Base-by-base conservation (phyloP, 176 grass and related monocot genomes). In the Chloris gayana region DNA sequence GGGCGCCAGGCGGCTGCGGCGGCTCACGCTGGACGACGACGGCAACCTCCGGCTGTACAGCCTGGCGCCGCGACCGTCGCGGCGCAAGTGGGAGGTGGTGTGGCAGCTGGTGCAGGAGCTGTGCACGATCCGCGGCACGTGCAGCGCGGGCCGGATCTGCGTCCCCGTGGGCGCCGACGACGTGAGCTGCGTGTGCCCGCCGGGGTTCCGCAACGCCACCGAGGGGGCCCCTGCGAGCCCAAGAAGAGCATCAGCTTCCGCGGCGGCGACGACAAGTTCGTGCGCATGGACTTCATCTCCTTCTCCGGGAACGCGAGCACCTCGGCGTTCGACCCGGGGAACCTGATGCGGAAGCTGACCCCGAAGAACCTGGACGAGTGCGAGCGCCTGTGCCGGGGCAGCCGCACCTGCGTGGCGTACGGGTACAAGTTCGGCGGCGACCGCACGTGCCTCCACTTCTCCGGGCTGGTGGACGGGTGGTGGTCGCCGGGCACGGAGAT, bases 1-100 rank as follows among this genome's bases (percentile, higher is more conserved):
- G 12, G 89, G 85, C 14, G 0, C 26, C 4, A 67, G 45, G 0
- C 69, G 83, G 19, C 37, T 97, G 10, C 87, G 95, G 0, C 81
- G 95, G 44, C 91, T 97, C 29, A 94, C 76, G 41, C 89, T 97
- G 1, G 95, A 94, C 84, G 8, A 34, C 34, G 69, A 97, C 64
- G 95, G 95, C 84, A 94, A 97, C 82, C 87, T 97, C 35, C 76
- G 87, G 5, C 68, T 97, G 11, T 94, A 97, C 81, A 97, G 89
- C 85, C 84, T 97, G 38, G 2, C 5, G 4, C 26, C 72, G 3
- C 22, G 0, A 1, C n/a, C n/a, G n/a, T 44, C 6, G 0, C 41
- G 82, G 18, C 0, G 9, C 9, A 12, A 0, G 21, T 94, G 91
- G 91, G 2, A 0, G 10, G 76, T 85, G 13, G 89, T 94, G 18